Percentiles rank a stretch among this genome's conserved stretches.
Conservation (phyloP, 2,329 filamentous ascomycete species). For the Epicoccum sorghinum region DNA sequence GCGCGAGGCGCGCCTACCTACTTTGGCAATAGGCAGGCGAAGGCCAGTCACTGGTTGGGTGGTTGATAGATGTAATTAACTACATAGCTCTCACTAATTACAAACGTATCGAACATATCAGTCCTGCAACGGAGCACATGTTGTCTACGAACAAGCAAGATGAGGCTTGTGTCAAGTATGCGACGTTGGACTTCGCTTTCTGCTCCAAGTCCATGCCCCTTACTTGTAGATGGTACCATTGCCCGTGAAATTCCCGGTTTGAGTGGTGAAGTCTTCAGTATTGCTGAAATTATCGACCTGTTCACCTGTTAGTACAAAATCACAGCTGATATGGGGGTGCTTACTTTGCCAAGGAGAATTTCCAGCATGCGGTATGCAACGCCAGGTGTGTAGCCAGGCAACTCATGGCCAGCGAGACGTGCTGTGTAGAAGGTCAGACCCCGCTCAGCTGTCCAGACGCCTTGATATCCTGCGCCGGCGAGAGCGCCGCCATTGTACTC, state of each 20-base stretch:
- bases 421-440: conserved; percentile 55
- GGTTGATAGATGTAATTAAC: no score
- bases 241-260: no score
- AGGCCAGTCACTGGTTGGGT: no score
- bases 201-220: not conserved
- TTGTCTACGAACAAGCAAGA: no score
- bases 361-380: conserved; percentile 52
- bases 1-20: no score
- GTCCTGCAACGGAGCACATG: no score
- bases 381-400: conserved; percentile 53
- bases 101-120: no score
- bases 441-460: conserved; percentile 51
- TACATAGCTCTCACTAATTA: no score
- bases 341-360: conserved; percentile 49
- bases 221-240: conserved; percentile 26
- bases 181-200: not conserved
- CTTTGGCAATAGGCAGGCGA: no score
- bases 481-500: conserved; percentile 49
- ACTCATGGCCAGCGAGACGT: conserved; percentile 50
- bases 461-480: conserved; percentile 50
- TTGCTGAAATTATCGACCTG: conserved; percentile 39
- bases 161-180: not conserved
- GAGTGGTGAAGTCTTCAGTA: conserved; percentile 37
- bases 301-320: not conserved
- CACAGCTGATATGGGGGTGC: not conserved